Conservation (phyloP, 192 early-diverging fungal genomes). For the Powellomyces hirtus region DNA sequence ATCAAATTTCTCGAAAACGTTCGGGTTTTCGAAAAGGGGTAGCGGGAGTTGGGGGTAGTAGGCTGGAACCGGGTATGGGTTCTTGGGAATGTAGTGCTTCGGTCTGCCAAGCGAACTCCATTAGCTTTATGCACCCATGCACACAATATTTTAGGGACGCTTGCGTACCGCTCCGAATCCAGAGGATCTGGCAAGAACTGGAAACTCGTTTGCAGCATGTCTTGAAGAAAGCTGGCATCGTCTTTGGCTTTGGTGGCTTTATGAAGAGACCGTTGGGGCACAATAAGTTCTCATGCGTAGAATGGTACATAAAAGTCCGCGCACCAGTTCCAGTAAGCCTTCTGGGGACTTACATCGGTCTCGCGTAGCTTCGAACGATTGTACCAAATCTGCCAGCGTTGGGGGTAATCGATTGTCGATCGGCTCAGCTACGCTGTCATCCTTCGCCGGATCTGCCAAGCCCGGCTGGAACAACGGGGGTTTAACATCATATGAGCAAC, state of each 20-base stretch:
- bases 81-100: constrained; percentile 72
- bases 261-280: no score
- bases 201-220: constrained; percentile 85
- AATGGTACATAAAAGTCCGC: neutral
- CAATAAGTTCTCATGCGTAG: neutral
- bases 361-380: constrained; percentile 65
- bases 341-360: constrained; percentile 54
- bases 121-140: no score
- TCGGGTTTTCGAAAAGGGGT: constrained; percentile 77
- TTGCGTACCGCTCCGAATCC: constrained; percentile 77
- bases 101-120: constrained; percentile 31
- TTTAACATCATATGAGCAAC: no score
- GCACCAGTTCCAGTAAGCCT: no score
- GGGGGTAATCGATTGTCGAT: constrained; percentile 59
- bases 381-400: constrained; percentile 65
- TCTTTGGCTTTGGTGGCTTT: constrained; percentile 34
- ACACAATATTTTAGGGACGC: no score
- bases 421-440: constrained; percentile 29
- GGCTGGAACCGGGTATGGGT: constrained; percentile 75
- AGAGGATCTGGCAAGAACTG: constrained; percentile 76
- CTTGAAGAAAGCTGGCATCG: constrained; percentile 43
- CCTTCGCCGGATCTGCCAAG: constrained; percentile 12
- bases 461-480: no score
- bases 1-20: constrained; percentile 87
- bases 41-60: constrained; percentile 88